Percentiles rank a stretch among this genome's conserved stretches.
Evolutionary conservation across 768 basidiomycete species (phyloP).

Genomic region (Suillus bovinus): DNA sequence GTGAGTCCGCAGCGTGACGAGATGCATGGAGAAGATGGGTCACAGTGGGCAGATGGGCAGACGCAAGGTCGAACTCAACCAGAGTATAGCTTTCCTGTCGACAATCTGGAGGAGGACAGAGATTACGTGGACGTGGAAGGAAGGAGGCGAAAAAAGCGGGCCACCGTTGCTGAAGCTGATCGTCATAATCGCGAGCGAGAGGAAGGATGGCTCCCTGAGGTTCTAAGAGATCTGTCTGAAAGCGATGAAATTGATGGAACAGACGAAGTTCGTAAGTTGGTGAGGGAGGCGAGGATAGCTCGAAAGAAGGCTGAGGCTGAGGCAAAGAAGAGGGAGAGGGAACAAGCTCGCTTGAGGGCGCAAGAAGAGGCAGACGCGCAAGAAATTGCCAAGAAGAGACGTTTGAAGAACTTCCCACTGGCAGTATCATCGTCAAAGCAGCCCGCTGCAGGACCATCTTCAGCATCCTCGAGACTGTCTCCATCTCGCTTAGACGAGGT

Average conservation of each 20-base stretch:
- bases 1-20: conserved; percentile 34
- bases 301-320: conserved; percentile 26
- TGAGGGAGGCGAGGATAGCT: conserved; percentile 35
- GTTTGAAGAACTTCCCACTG: conserved; percentile 31
- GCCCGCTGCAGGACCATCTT: neutral
- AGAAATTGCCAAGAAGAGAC: conserved; percentile 20
- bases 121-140: conserved; percentile 25
- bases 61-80: conserved; percentile 20
- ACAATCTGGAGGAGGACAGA: conserved; percentile 24
- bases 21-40: conserved; percentile 25
- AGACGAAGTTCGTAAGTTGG: conserved; percentile 31
- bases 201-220: conserved; percentile 33
- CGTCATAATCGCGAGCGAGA: neutral
- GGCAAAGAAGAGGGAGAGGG: conserved; percentile 17
- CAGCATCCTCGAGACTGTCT: neutral
- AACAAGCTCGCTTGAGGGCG: conserved; percentile 16
- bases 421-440: conserved; percentile 3
- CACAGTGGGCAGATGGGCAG: conserved; percentile 30
- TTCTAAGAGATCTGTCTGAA: conserved; percentile 38
- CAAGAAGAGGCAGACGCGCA: conserved; percentile 4
- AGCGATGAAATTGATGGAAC: conserved; percentile 42
- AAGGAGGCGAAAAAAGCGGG: conserved; percentile 16
- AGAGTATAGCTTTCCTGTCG: conserved; percentile 28
- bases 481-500: neutral
- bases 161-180: conserved; percentile 4